Conservation (phyloP, 805 yeast species). For the Sungouiozyma intestinalis region DNA sequence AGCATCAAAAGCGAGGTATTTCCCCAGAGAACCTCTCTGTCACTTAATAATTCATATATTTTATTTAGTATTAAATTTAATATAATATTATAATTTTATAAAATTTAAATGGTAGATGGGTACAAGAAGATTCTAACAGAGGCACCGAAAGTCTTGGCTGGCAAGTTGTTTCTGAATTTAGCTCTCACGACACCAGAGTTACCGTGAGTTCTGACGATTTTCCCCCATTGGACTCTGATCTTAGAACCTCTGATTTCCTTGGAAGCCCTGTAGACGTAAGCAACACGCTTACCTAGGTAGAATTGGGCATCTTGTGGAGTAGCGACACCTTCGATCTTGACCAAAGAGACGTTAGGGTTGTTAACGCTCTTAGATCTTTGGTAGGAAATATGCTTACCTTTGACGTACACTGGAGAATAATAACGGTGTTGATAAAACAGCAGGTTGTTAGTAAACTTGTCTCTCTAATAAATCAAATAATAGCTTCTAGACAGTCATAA, state of each 20-base stretch:
- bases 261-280: slow-evolving; percentile 97
- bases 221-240: slow-evolving; percentile 99
- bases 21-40: too few species aligned
- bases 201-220: slow-evolving; percentile 98
- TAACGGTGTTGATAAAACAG: not conserved
- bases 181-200: slow-evolving; percentile 98
- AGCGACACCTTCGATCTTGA: slow-evolving; percentile 94
- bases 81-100: slow-evolving; percentile 4
- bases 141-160: slow-evolving; percentile 99
- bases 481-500: too few species aligned
- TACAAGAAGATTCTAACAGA: slow-evolving; percentile 98
- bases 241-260: slow-evolving; percentile 98
- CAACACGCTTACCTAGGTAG: slow-evolving; percentile 99
- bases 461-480: slow-evolving; percentile 49
- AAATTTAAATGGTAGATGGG: slow-evolving; percentile 94
- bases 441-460: slow-evolving; percentile 5
- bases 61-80: slow-evolving; percentile 2
- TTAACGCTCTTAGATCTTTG: slow-evolving; percentile 97
- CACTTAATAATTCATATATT: not conserved
- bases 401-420: slow-evolving; percentile 76
- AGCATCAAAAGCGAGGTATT: not conserved
- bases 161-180: slow-evolving; percentile 96
- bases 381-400: slow-evolving; percentile 99
- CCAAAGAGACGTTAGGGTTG: slow-evolving; percentile 96
- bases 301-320: slow-evolving; percentile 91